A percentile compares a stretch with the other conserved stretches of the same genome.
Conservation (phyloP, 495 filamentous ascomycete genomes). For the Daldinia loculata region DNA sequence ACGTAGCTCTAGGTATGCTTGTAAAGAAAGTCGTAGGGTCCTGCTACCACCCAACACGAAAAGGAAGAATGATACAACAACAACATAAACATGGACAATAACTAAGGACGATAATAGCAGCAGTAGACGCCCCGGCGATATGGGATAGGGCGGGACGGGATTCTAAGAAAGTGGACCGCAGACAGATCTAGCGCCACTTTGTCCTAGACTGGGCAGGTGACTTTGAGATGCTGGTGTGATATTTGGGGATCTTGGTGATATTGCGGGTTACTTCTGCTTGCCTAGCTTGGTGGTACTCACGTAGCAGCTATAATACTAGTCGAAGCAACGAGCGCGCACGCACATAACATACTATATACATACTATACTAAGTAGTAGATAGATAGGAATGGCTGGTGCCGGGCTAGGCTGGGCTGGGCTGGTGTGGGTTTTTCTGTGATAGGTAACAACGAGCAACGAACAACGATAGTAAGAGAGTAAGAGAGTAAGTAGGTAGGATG, state of each 20-base stretch:
- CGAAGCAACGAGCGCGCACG: constrained; percentile 13
- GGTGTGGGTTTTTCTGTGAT: not conserved
- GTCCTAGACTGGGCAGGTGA: constrained; percentile 38
- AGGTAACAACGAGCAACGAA: constrained; percentile 26
- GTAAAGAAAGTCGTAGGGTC: constrained; percentile 2
- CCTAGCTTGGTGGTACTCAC: constrained; percentile 33
- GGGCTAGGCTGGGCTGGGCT: not conserved
- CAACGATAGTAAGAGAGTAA: constrained; percentile 1
- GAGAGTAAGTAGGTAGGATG: too few species aligned
- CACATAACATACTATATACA: constrained; percentile 8
- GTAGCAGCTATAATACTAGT: constrained; percentile 33
- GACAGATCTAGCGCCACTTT: constrained; percentile 31
- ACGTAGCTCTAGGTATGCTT: constrained; percentile 39
- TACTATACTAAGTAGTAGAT: not conserved
- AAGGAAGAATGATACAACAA: constrained; percentile 26
- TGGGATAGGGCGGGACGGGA: constrained; percentile 41
- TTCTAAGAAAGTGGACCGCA: constrained; percentile 34
- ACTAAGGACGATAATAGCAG: constrained; percentile 6
- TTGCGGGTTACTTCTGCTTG: constrained; percentile 11
- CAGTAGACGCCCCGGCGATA: constrained; percentile 30
- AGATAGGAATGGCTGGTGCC: constrained; percentile 1
- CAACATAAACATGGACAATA: constrained; percentile 15
- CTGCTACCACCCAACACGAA: constrained; percentile 30
- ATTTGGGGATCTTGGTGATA: constrained; percentile 13
- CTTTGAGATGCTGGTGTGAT: constrained; percentile 26